phyloP scores from a whole-genome alignment of 202 grass and related monocot species.

The Cymbopogon flexuosus region DNA sequence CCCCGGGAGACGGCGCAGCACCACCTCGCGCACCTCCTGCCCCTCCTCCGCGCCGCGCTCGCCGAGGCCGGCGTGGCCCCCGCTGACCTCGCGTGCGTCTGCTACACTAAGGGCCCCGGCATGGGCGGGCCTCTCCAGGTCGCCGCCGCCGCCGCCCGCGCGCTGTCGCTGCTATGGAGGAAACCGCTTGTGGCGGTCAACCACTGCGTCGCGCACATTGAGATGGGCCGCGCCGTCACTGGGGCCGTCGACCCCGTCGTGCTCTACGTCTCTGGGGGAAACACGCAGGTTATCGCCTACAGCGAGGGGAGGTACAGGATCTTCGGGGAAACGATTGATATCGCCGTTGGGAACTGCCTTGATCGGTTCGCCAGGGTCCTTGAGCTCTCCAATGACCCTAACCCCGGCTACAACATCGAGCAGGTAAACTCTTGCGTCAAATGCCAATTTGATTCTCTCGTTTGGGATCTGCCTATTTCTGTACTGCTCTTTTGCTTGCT shows the following conservation, averaged over 20 bases:
- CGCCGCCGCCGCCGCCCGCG: conserved; percentile 55
- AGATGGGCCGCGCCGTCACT: conserved; percentile 87
- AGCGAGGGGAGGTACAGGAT: conserved; percentile 83
- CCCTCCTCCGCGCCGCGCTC: conserved; percentile 60
- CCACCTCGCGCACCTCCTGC: conserved; percentile 72
- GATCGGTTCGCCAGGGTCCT: conserved; percentile 80
- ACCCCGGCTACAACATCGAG: conserved; percentile 75
- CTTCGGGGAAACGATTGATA: conserved; percentile 87
- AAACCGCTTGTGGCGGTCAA: conserved; percentile 88
- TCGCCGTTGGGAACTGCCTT: conserved; percentile 83
- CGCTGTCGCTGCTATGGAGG: conserved; percentile 64
- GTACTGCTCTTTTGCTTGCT: too few relatives aligned
- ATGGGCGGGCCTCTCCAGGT: conserved; percentile 95
- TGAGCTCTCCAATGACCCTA: conserved; percentile 76
- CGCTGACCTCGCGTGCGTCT: conserved; percentile 65
- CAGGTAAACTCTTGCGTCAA: conserved; percentile 49
- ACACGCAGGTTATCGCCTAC: conserved; percentile 92
- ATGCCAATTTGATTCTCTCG: too few relatives aligned
- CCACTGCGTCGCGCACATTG: conserved; percentile 90
- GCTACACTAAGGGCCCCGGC: conserved; percentile 91
- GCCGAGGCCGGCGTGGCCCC: conserved; percentile 37
- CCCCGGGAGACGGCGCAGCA: conserved; percentile 84
- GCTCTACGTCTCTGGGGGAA: conserved; percentile 84
- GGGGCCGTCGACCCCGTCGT: conserved; percentile 73
- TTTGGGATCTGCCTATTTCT: too few relatives aligned